phyloP scores from a whole-genome alignment of 192 early-diverging fungal genomes.

The Chytriomyces confervae region DNA sequence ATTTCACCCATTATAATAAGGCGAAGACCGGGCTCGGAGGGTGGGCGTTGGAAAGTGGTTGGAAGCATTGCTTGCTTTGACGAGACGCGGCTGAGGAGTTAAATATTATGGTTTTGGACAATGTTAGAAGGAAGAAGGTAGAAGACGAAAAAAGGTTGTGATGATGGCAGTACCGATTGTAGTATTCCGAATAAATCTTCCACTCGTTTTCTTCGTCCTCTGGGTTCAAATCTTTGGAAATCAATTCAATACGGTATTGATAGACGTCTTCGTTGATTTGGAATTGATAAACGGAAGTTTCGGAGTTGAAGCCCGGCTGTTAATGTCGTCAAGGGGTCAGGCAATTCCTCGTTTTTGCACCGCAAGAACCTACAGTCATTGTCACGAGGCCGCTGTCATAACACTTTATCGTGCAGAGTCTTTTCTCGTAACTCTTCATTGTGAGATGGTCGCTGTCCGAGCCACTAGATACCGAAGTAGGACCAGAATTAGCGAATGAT shows the following conservation, averaged over 20 bases:
- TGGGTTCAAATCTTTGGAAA: constrained; percentile 22
- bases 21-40: constrained; percentile 20
- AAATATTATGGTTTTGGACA: not conserved
- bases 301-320: constrained; percentile 22
- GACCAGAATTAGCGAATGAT: not conserved
- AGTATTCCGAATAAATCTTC: constrained; percentile 41
- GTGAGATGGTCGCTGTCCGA: constrained; percentile 7
- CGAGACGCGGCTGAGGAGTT: constrained; percentile 1
- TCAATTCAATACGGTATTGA: constrained; percentile 42
- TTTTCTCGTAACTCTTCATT: constrained; percentile 42
- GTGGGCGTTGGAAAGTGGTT: constrained; percentile 23
- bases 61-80: constrained; percentile 21
- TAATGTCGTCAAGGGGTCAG: not conserved
- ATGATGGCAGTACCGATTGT: constrained; percentile 29
- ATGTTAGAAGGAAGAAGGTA: not conserved
- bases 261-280: constrained; percentile 40
- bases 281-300: constrained; percentile 32
- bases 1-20: constrained; percentile 35
- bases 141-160: not conserved
- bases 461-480: not conserved
- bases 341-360: not conserved
- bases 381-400: constrained; percentile 47
- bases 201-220: constrained; percentile 42
- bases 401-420: constrained; percentile 49
- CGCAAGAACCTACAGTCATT: constrained; percentile 40